Evolutionary conservation across 2,329 filamentous ascomycete species (phyloP).

Genomic region (Daldinia sp.): DNA sequence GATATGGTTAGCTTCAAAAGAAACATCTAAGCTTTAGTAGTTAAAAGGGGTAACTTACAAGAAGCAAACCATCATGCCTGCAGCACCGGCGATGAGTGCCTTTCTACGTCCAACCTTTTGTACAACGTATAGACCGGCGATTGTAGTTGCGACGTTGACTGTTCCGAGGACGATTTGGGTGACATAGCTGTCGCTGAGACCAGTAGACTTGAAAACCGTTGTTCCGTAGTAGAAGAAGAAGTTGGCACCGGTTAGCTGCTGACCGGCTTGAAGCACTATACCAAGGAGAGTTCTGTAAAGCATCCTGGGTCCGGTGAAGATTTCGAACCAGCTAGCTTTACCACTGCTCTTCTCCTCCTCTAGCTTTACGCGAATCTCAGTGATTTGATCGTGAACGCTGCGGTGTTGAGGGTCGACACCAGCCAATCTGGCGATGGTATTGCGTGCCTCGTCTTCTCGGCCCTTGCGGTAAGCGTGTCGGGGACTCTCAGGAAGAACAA

Average conservation of each 20-base stretch:
- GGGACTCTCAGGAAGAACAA: constrained; percentile 67
- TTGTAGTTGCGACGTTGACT: constrained; percentile 76
- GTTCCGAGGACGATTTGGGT: constrained; percentile 76
- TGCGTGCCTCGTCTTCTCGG: constrained; percentile 61
- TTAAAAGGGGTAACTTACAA: constrained; percentile 52
- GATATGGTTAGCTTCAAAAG: constrained; percentile 18
- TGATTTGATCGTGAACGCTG: constrained; percentile 61
- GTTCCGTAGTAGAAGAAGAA: constrained; percentile 73
- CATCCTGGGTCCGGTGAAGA: constrained; percentile 77
- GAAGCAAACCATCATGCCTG: constrained; percentile 70
- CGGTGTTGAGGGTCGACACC: constrained; percentile 56
- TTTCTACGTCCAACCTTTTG: constrained; percentile 74
- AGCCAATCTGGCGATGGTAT: constrained; percentile 61
- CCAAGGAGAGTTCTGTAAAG: constrained; percentile 72
- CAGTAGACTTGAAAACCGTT: constrained; percentile 73
- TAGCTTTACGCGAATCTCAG: constrained; percentile 65
- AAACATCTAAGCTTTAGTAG: not conserved
- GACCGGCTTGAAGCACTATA: constrained; percentile 71
- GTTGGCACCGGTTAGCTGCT: constrained; percentile 77
- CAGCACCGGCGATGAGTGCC: constrained; percentile 71
- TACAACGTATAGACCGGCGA: constrained; percentile 73
- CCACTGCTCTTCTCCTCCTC: constrained; percentile 60
- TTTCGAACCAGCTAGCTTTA: constrained; percentile 66
- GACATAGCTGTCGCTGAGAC: constrained; percentile 73
- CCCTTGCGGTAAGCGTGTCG: constrained; percentile 64